Evolutionary conservation across 805 yeast species (phyloP), one percentile per base, ranked within the genome.

Genomic region (Henningerozyma blattae): DNA sequence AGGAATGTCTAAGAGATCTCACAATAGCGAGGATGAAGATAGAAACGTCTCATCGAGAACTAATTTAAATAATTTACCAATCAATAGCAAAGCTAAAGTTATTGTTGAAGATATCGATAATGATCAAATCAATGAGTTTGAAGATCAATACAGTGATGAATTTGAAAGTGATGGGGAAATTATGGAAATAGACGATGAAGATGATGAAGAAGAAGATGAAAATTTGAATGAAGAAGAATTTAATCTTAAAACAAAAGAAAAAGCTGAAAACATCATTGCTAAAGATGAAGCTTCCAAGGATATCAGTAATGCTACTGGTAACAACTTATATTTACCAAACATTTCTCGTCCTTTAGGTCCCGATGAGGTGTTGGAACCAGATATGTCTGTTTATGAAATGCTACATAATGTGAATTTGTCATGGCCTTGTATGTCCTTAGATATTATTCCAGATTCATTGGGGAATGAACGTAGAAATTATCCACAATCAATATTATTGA

Each of bases 361-460:
- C 2, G 94, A 85, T 61, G 97, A 91, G 63, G 93, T 81, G 10
- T 67, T 91, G 52, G 96, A 89, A 61, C 95, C 97, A 1, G 98
- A 91, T 61, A 95, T 95, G 30, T 66, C 86, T 6, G 95, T 89
- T 3, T 91, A 91, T 56, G 94, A 89, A 50, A 91, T 91, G 97
- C 64, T 91, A 37, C 98, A 91, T 58, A 83, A 82, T 48, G 84
- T 89, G 39, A 83, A 83, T 56, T 64, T 89, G 58, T 93, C 94
- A 48, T 91, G 97, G 97, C 97, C 98, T 10, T 86, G 96, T 61
- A 62, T 91, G 53, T 85, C 96, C 3, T 66, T 91, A 39, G 97
- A 89, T 52, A 63, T 91, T 15, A 61, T 91, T 34, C 94, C 95
- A 5, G 98, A 91, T 54, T 64, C 66, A 34, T 65, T 83, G 39